Evolutionary conservation across 495 filamentous ascomycete genomes (phyloP).

Genomic region (Aspergillus leporis): DNA sequence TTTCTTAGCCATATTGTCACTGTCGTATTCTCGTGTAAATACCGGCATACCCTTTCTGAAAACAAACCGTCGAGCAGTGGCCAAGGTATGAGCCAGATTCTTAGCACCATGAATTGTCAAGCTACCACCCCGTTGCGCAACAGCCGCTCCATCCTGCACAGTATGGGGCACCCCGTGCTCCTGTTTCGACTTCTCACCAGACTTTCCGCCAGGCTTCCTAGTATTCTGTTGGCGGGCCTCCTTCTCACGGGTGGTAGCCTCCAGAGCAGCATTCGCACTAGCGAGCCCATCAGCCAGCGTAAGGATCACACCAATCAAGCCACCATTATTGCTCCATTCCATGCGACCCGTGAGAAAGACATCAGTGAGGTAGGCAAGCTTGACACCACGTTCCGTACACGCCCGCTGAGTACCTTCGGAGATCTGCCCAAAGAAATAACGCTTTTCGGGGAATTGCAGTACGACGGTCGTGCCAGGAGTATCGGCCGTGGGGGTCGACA

Average conservation of each 20-base stretch:
- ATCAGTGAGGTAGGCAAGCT: constrained; percentile 62
- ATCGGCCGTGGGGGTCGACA: constrained; percentile 86
- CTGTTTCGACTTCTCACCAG: constrained; percentile 23
- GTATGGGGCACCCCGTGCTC: constrained; percentile 11
- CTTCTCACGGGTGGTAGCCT: constrained; percentile 28
- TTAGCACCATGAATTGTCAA: constrained; percentile 74
- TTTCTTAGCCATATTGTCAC: constrained; percentile 34
- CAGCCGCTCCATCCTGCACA: constrained; percentile 14
- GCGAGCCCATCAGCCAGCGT: constrained; percentile 68
- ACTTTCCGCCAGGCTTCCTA: constrained; percentile 15
- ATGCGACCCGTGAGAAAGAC: constrained; percentile 79
- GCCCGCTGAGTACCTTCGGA: constrained; percentile 85
- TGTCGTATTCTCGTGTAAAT: constrained; percentile 60
- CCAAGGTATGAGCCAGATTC: constrained; percentile 77
- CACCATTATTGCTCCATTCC: constrained; percentile 75
- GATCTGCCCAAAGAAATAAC: constrained; percentile 86
- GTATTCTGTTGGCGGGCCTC: constrained; percentile 33
- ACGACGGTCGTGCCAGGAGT: constrained; percentile 77
- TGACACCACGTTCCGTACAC: constrained; percentile 60
- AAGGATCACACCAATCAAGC: constrained; percentile 80
- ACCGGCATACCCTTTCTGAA: constrained; percentile 81
- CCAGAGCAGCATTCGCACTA: constrained; percentile 28
- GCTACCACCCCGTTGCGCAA: constrained; percentile 17
- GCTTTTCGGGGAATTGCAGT: constrained; percentile 73
- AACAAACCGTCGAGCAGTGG: constrained; percentile 82